Evolutionary conservation across 2,329 filamentous ascomycete genomes (phyloP).

Genomic region (Fusarium poae): DNA sequence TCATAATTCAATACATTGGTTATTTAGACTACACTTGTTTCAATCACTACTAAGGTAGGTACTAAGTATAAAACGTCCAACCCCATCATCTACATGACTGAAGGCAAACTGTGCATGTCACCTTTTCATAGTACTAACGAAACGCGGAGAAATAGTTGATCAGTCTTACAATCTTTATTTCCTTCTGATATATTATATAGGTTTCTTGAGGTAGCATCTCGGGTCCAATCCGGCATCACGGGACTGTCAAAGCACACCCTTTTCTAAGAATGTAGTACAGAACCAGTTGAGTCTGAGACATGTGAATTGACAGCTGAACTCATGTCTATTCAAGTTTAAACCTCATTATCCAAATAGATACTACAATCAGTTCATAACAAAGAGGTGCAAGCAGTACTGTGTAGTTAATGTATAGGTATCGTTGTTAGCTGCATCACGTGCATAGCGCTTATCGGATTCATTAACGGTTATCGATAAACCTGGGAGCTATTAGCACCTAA

Average conservation of each 20-base stretch:
- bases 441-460: slow-evolving; percentile 41
- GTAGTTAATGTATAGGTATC: background rate
- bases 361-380: background rate
- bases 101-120: too few species aligned
- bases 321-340: background rate
- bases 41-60: background rate
- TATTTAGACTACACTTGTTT: background rate
- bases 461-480: slow-evolving; percentile 7
- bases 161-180: background rate
- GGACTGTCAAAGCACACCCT: slow-evolving; percentile 35
- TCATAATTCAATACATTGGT: background rate
- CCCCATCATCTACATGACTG: too few species aligned
- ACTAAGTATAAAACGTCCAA: too few species aligned
- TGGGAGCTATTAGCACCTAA: slow-evolving; percentile 25
- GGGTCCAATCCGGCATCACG: slow-evolving; percentile 19
- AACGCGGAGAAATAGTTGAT: background rate
- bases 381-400: background rate
- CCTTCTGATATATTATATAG: too few species aligned
- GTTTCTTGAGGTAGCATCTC: background rate
- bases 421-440: slow-evolving; percentile 44
- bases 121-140: background rate
- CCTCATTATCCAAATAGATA: background rate
- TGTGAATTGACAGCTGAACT: slow-evolving; percentile 2
- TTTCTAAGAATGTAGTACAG: slow-evolving; percentile 20
- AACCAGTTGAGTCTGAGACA: slow-evolving; percentile 30